Evolutionary conservation across 2,329 filamentous ascomycete genomes (phyloP), one percentile per base, ranked within the genome.

Genomic region (Dryadomyces quercus-mongolicae): DNA sequence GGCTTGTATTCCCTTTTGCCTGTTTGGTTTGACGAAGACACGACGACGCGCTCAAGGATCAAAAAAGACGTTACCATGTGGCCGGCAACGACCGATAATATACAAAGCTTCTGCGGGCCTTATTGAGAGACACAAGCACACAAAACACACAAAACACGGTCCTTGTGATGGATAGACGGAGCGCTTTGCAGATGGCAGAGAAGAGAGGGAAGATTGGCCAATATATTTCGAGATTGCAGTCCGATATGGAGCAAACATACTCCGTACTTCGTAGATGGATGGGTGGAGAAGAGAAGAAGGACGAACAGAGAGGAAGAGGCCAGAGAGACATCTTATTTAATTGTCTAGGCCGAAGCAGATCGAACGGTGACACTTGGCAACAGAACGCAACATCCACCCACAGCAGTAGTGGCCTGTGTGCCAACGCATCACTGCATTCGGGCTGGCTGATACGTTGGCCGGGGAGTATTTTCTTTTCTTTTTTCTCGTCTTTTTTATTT

Each of bases 31-130:
- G 43, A 60, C 34, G 56, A 61, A 49, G 58, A 58, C 46, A 58
- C 52, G 54, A 59, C 53, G 44, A 53, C 45, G 36, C 36, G 48
- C 51, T 52, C 52, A 48, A 52, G 55, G 43, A 57, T 48, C 51
- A 58, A 56, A 55, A 57, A 59, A 60, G 56, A 58, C 54, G 36
- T 54, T 53, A 55, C 51, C 51, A 55, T 53, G 53, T 56, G 60
- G 59, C 58, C 60, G 59, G 60, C 59, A 53, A 61, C 59, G 59
- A 60, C 59, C 60, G 51, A 60, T 57, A 58, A 56, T 58, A 58
- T 51, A 59, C 38, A 52, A 12, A 40, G 38, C 49, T 56, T 53
- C 38, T 31, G 25, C 25, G 25, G 25, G 25, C 25, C 25, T 31
- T 31, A 31, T 31, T 31, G 25, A 31, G 25, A 31, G 25, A 31